phyloP scores from a whole-genome alignment of 2,329 filamentous ascomycete genomes.

The Shiraia sp. region DNA sequence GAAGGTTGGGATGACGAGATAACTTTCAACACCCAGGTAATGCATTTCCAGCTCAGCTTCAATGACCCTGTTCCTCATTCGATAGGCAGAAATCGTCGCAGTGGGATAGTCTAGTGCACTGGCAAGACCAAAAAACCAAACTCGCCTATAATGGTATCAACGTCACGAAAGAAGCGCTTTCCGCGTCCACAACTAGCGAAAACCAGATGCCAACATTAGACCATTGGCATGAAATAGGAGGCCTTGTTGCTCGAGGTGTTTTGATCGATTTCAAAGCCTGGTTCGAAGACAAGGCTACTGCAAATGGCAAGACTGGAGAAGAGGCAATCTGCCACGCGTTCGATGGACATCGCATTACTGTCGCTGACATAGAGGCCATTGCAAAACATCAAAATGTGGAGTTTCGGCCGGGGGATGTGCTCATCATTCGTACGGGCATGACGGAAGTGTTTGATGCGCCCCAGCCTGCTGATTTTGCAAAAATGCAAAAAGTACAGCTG shows the following conservation, averaged over 20 bases:
- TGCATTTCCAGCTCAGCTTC: not conserved
- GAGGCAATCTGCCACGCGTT: conserved; percentile 13
- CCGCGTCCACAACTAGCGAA: conserved; percentile 3
- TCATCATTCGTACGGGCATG: conserved; percentile 23
- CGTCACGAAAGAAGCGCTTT: conserved; percentile 14
- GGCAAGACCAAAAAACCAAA: conserved; percentile 9
- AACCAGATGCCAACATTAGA: conserved; percentile 17
- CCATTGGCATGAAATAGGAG: conserved; percentile 15
- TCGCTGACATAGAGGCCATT: conserved; percentile 14
- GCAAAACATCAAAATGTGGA: conserved; percentile 8
- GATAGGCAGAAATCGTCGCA: conserved; percentile 13
- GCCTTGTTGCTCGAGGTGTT: conserved; percentile 16
- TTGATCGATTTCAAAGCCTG: conserved; percentile 16
- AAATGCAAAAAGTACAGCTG: conserved; percentile 8
- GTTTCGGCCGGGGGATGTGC: conserved; percentile 18
- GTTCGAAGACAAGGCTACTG: conserved; percentile 11
- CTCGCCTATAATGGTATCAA: conserved; percentile 17
- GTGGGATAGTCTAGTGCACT: conserved; percentile 37
- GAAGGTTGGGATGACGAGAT: conserved; percentile 30
- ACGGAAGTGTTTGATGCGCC: conserved; percentile 9
- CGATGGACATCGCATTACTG: conserved; percentile 17
- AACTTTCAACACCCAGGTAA: conserved; percentile 34
- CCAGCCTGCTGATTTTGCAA: conserved; percentile 10
- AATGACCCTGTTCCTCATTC: not conserved
- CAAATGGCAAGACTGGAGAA: conserved; percentile 9